Conservation (phyloP, 2,329 filamentous ascomycete genomes). For the Ceratocystis diversiconidia region DNA sequence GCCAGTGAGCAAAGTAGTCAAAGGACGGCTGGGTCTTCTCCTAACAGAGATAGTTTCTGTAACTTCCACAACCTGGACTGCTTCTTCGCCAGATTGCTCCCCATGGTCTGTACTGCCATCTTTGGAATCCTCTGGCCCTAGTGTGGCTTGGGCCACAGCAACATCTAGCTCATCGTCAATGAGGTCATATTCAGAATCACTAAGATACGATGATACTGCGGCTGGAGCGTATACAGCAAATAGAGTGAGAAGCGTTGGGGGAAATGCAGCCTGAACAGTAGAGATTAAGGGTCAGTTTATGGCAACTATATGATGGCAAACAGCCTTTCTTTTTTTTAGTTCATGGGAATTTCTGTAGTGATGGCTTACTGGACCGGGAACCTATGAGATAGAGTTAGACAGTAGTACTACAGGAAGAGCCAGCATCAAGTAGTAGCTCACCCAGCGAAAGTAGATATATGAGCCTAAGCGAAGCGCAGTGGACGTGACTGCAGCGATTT, state of each 20-base stretch:
- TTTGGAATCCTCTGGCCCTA: not conserved
- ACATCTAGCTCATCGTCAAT: conserved; percentile 45
- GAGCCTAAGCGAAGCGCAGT: conserved; percentile 29
- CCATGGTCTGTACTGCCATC: not conserved
- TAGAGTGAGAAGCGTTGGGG: conserved; percentile 36
- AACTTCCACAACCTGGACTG: not conserved
- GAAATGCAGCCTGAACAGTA: conserved; percentile 20
- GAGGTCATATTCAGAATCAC: conserved; percentile 42
- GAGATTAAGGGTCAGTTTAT: not conserved
- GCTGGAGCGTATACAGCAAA: conserved; percentile 52
- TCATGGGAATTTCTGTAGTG: not conserved
- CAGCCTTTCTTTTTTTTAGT: not conserved
- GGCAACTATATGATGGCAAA: not conserved
- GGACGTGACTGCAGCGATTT: conserved; percentile 26
- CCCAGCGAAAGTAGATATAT: conserved; percentile 50
- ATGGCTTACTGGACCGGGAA: conserved; percentile 24
- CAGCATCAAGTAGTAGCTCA: conserved; percentile 23
- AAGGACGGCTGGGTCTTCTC: conserved; percentile 40
- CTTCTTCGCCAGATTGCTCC: not conserved
- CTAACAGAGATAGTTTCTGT: conserved; percentile 35
- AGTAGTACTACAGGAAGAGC: not conserved
- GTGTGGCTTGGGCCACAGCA: conserved; percentile 29
- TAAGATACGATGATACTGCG: conserved; percentile 45
- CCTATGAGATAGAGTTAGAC: conserved; percentile 14
- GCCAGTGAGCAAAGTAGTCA: conserved; percentile 59